phyloP scores from a whole-genome alignment of 768 basidiomycete species.

The Xerocomus potaroensis region DNA sequence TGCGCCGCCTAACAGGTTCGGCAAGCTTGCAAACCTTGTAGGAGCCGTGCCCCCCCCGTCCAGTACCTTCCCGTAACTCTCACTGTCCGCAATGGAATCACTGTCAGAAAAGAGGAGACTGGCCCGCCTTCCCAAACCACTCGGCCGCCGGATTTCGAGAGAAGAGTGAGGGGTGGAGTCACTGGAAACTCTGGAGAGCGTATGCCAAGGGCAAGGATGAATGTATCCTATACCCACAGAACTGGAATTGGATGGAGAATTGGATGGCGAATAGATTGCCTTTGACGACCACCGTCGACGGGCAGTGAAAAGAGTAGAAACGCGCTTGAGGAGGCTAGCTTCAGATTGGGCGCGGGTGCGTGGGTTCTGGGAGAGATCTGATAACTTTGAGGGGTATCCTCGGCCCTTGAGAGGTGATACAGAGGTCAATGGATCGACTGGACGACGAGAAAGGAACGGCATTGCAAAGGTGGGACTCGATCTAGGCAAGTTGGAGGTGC shows the following conservation, averaged over 20 bases:
- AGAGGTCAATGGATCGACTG: constrained; percentile 19
- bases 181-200: constrained; percentile 23
- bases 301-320: constrained; percentile 23
- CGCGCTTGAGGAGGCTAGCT: constrained; percentile 25
- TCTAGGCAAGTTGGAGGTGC: not conserved
- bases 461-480: constrained; percentile 9
- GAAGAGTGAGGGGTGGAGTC: constrained; percentile 21
- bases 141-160: constrained; percentile 31
- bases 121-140: constrained; percentile 29
- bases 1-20: constrained; percentile 16
- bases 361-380: constrained; percentile 4
- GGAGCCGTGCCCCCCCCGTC: not conserved
- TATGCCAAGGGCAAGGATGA: constrained; percentile 7
- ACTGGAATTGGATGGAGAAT: not conserved
- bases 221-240: constrained; percentile 16
- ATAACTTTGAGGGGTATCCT: not conserved
- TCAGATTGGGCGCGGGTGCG: constrained; percentile 25
- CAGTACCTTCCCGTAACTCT: not conserved
- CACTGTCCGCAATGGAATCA: constrained; percentile 9
- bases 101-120: constrained; percentile 22
- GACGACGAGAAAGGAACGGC: constrained; percentile 29
- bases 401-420: constrained; percentile 1
- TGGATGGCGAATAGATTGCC: constrained; percentile 3
- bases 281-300: constrained; percentile 23
- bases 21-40: constrained; percentile 14